phyloP scores from a whole-genome alignment of 306 rosid genomes.

The Malus fusca region DNA sequence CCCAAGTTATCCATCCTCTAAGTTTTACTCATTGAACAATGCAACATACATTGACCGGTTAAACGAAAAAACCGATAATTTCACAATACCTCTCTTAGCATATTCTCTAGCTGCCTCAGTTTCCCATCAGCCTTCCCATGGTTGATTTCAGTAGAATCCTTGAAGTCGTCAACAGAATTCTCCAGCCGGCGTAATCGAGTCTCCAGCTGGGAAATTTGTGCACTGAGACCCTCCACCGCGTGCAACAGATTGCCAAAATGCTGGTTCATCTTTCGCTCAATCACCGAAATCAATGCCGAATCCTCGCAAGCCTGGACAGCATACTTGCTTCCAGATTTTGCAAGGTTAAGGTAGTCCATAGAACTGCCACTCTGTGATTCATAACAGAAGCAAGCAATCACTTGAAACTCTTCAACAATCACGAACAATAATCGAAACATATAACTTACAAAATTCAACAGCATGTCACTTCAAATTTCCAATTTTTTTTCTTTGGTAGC shows the following conservation, averaged over 20 bases:
- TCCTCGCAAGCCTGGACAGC: neutral
- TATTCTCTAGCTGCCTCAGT: constrained; percentile 25
- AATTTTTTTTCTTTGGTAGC: neutral
- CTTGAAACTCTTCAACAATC: neutral
- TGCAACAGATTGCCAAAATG: constrained; percentile 11
- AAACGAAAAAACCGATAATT: neutral
- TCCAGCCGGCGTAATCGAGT: constrained; percentile 20
- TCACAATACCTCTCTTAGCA: constrained; percentile 17
- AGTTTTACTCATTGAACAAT: neutral
- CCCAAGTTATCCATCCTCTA: neutral
- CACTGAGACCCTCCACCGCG: constrained; percentile 25
- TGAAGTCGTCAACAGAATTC: constrained; percentile 28
- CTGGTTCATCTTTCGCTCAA: constrained; percentile 26
- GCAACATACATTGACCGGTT: neutral
- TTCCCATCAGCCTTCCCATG: constrained; percentile 24
- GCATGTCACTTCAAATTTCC: neutral
- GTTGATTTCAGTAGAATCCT: constrained; percentile 12
- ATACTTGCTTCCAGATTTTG: neutral
- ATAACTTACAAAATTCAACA: neutral
- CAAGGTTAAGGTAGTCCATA: neutral
- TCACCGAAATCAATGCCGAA: constrained; percentile 13
- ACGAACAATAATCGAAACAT: neutral
- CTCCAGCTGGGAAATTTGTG: constrained; percentile 28
- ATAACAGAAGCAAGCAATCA: neutral
- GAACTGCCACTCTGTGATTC: neutral